These are phyloP conservation scores for Ajuga reptans DNA, from an alignment of 305 asterid species.

Conservation along the genomic window DNA sequence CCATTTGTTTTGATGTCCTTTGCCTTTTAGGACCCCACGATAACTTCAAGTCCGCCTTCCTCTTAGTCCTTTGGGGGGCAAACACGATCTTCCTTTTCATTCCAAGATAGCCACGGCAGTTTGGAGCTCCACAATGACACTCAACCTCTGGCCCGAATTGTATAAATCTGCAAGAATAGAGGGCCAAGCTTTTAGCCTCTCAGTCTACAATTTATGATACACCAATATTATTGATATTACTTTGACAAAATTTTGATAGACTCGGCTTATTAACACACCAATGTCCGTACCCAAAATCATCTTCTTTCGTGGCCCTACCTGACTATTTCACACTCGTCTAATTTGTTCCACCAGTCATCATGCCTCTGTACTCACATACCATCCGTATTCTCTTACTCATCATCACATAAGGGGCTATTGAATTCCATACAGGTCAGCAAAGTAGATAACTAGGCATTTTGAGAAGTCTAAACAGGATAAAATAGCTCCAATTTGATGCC, in stretches of 20 bases:
- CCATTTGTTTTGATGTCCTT: conserved; percentile 40
- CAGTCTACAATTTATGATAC: neutral
- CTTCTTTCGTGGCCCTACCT: neutral
- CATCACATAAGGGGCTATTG: neutral
- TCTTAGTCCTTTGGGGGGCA: conserved; percentile 21
- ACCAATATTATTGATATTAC: neutral
- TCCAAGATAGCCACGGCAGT: conserved; percentile 77
- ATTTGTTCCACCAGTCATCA: neutral
- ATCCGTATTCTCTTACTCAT: neutral
- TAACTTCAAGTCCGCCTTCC: conserved; percentile 22
- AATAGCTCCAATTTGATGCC: neutral
- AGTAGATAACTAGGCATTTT: neutral
- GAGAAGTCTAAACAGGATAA: neutral
- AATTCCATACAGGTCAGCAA: neutral
- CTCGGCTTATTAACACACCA: neutral
- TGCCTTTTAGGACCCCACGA: conserved; percentile 67
- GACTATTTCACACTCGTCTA: neutral
- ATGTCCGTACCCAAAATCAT: neutral
- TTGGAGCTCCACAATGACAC: conserved; percentile 77
- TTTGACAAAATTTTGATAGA: neutral
- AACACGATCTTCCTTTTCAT: conserved; percentile 44
- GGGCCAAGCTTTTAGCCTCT: conserved; percentile 5
- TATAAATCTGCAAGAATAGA: conserved; percentile 52
- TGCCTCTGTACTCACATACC: neutral
- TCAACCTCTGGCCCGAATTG: conserved; percentile 78